Evolutionary conservation across 352 stramenopile genomes (phyloP), one percentile per base, ranked within the genome.

Genomic region (Aphanomyces euteiches): DNA sequence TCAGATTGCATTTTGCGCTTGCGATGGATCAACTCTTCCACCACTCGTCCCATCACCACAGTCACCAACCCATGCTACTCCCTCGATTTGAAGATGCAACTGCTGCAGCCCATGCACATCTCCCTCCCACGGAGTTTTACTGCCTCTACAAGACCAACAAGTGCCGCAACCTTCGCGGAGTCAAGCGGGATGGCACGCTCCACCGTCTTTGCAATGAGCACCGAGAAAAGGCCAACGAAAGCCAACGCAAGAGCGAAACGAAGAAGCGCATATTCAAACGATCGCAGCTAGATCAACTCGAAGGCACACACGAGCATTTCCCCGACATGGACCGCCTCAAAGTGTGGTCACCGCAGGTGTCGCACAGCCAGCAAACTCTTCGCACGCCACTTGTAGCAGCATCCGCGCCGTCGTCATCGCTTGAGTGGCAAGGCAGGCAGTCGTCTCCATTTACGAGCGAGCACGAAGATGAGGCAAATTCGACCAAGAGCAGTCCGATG

Each of bases 181-280:
- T 87, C 21, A 93, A 93, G 67, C 78, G 87, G 66, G 85, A 90
- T 66, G 85, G 85, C 0, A 79, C 87, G 34, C 65, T 90, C 36
- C 85, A 93, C 73, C 88, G 84, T 53, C 81, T 93, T 54, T 93
- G 85, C 72, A 81, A 90, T 43, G 81, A 80, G 75, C 87, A 95
- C 73, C 84, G 87, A 3, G 82, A 88, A 69, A 88, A 88, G 65
- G 86, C 86, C 56, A 93, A 92, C 69, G 81, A 91, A 75, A 91
- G 89, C 74, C 84, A 93, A 66, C 83, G 84, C 71, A 90, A 90
- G 64, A 83, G 90, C 57, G 86, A 93, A 73, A 87, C 80, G 63
- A 93, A 93, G 72, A 81, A 84, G n/a, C 83, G 83, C 38, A 77
- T 77, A 28, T 76, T 85, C 67, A 90, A 90, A 69, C 77, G 73